Percentiles rank a stretch among this genome's conserved stretches.
These are phyloP conservation scores for Breynia disticha DNA, from an alignment of 441 rosid genomes.

Conservation along the genomic window DNA sequence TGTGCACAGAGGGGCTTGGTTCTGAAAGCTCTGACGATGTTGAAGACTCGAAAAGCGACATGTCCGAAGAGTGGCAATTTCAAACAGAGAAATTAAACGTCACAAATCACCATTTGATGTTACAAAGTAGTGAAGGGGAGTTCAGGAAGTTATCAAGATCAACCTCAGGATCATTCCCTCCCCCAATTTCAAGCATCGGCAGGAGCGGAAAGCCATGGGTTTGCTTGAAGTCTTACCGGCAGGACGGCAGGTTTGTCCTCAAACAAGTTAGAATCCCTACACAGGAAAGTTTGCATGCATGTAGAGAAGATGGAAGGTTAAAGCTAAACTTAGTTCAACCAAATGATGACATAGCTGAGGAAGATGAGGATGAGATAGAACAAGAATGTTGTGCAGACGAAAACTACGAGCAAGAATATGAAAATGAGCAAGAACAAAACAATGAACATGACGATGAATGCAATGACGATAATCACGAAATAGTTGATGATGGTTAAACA, in stretches of 20 bases:
- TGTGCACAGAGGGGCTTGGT: constrained; percentile 88
- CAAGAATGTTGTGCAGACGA: constrained; percentile 9
- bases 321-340: constrained; percentile 56
- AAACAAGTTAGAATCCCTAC: constrained; percentile 66
- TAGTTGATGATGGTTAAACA: constrained; percentile 4
- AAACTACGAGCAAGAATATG: constrained; percentile 16
- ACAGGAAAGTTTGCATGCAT: constrained; percentile 62
- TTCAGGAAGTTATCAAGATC: constrained; percentile 20
- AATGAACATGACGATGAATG: neutral
- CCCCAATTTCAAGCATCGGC: constrained; percentile 59
- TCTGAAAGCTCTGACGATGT: constrained; percentile 73
- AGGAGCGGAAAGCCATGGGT: constrained; percentile 57
- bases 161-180: constrained; percentile 33
- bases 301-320: constrained; percentile 69
- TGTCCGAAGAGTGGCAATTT: constrained; percentile 18
- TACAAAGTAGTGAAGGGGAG: constrained; percentile 19
- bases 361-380: constrained; percentile 22
- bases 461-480: constrained; percentile 2
- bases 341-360: constrained; percentile 30
- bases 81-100: constrained; percentile 17
- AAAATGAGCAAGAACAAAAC: constrained; percentile 1
- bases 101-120: constrained; percentile 2
- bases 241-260: constrained; percentile 74
- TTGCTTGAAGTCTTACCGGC: constrained; percentile 61
- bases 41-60: constrained; percentile 34